These are phyloP conservation scores for Telopea speciosissima DNA, from an alignment of 177 flowering plant genomes.

Conservation along the genomic window DNA sequence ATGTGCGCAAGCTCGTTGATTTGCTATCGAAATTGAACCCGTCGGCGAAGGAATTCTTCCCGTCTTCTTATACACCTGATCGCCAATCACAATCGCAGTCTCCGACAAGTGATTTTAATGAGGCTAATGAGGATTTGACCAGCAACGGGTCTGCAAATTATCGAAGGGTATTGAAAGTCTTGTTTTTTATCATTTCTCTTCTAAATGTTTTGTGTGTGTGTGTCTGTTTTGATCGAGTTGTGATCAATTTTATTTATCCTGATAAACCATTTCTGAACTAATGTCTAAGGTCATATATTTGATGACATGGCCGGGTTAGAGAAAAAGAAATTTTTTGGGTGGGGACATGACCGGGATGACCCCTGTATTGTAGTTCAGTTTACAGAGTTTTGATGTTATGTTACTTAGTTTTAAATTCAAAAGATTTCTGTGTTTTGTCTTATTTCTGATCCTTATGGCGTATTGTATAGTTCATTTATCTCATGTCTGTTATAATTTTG, in stretches of 20 bases:
- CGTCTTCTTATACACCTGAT: conserved; percentile 24
- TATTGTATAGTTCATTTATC: neutral
- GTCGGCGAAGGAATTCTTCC: conserved; percentile 88
- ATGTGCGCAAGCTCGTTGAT: conserved; percentile 45
- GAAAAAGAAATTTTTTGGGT: no score
- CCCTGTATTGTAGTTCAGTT: neutral
- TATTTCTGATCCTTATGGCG: neutral
- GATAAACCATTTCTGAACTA: neutral
- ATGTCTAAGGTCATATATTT: neutral
- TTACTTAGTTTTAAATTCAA: neutral
- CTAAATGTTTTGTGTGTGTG: neutral
- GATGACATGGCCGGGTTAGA: neutral
- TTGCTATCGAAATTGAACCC: conserved; percentile 77
- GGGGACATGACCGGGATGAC: neutral
- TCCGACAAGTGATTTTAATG: neutral
- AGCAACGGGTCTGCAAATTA: conserved; percentile 7
- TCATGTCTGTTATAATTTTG: neutral
- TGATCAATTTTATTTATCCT: no score
- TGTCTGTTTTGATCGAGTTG: neutral
- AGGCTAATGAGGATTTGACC: conserved; percentile 7
- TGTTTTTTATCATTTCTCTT: neutral
- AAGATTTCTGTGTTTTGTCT: neutral
- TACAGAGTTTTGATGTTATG: neutral
- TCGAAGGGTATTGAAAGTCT: conserved; percentile 18
- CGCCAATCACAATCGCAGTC: conserved; percentile 2